Evolutionary conservation across 1,284 basidiomycete species (phyloP).

Genomic region (Sphagnurus paluster): DNA sequence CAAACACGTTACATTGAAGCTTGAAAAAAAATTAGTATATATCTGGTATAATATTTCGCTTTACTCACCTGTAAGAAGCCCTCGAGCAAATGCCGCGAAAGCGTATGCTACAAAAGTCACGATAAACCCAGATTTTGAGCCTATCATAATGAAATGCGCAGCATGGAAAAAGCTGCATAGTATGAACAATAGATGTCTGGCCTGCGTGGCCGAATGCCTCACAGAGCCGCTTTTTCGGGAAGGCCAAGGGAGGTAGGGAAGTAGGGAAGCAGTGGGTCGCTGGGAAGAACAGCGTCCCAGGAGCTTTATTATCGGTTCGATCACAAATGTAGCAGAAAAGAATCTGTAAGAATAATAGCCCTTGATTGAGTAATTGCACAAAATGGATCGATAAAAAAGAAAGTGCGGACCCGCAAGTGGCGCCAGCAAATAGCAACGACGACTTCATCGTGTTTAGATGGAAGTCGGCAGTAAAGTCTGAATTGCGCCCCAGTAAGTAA

Average conservation of each 20-base stretch:
- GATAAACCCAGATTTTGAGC: constrained; percentile 41
- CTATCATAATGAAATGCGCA: constrained; percentile 51
- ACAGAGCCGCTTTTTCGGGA: constrained; percentile 9
- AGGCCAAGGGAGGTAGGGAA: constrained; percentile 22
- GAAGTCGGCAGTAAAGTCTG: constrained; percentile 53
- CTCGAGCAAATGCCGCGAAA: constrained; percentile 46
- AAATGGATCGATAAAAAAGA: not conserved
- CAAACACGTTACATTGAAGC: constrained; percentile 35
- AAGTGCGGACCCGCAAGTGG: constrained; percentile 45
- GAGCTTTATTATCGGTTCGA: constrained; percentile 43
- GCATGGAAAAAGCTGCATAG: constrained; percentile 41
- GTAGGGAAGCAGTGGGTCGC: constrained; percentile 21
- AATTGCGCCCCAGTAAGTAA: constrained; percentile 1
- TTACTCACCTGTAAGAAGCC: constrained; percentile 45
- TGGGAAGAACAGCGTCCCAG: constrained; percentile 39
- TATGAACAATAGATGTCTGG: constrained; percentile 40
- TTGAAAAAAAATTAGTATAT: constrained; percentile 17
- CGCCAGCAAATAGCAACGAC: constrained; percentile 51
- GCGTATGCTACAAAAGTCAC: constrained; percentile 49
- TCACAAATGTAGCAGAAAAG: constrained; percentile 43
- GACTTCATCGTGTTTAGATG: constrained; percentile 50
- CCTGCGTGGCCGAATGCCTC: constrained; percentile 44
- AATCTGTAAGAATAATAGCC: constrained; percentile 46
- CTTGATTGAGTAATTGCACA: not conserved
- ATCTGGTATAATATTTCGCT: not conserved